Evolutionary conservation across 2,329 filamentous ascomycete genomes (phyloP).

Genomic region (Pseudocercospora crystallina): DNA sequence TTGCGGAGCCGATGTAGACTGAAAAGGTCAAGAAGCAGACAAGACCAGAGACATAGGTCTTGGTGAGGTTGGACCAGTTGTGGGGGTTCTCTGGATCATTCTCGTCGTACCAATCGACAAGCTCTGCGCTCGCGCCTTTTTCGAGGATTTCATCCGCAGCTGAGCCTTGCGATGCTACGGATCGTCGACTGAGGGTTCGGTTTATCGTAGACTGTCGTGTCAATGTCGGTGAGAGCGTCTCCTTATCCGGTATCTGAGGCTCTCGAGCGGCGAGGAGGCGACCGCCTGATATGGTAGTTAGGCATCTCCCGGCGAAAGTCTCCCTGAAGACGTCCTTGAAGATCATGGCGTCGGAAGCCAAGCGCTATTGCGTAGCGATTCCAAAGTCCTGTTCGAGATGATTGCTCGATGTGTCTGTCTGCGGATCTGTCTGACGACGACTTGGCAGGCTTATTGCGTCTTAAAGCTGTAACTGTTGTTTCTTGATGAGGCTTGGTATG

Average conservation of each 20-base stretch:
- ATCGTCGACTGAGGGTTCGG: slow-evolving; percentile 1
- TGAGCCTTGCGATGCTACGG: background rate
- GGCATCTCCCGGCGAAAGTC: slow-evolving; percentile 6
- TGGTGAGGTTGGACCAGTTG: slow-evolving; percentile 41
- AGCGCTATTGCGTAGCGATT: no score
- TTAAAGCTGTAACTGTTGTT: no score
- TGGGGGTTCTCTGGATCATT: slow-evolving; percentile 12
- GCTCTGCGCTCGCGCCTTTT: slow-evolving; percentile 1
- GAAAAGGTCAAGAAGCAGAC: slow-evolving; percentile 51
- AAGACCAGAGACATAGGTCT: slow-evolving; percentile 42
- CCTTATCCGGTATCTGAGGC: slow-evolving; percentile 3
- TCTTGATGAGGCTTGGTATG: no score
- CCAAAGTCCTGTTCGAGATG: no score
- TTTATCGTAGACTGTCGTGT: background rate
- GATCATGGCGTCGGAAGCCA: no score
- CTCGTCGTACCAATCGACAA: slow-evolving; percentile 3
- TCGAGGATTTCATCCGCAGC: background rate
- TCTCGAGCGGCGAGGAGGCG: background rate
- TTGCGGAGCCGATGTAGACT: slow-evolving; percentile 52
- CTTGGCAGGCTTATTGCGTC: no score
- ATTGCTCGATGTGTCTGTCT: no score
- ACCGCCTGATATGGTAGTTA: slow-evolving; percentile 7
- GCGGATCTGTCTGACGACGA: no score
- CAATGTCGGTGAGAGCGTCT: background rate
- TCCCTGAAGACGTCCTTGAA: slow-evolving; percentile 1